These are phyloP conservation scores for Nyctanthes arbortristis DNA, from an alignment of 257 asterid species.

Conservation along the genomic window DNA sequence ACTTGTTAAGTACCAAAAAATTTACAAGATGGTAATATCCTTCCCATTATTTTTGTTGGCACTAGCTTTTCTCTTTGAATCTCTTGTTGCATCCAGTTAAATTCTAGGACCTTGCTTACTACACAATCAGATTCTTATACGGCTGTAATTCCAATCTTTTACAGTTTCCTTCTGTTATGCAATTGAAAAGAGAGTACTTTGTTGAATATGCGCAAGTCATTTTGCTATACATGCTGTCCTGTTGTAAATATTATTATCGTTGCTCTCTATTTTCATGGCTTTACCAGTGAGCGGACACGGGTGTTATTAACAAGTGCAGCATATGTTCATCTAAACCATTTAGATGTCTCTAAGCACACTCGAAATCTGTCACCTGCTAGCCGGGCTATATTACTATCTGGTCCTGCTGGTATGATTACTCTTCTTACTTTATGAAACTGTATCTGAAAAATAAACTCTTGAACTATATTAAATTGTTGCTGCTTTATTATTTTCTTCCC, in stretches of 20 bases:
- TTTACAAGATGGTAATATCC: not conserved
- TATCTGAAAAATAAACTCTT: not conserved
- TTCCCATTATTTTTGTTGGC: no score
- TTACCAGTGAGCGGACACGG: constrained; percentile 74
- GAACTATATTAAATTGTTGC: not conserved
- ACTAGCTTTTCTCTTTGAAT: no score
- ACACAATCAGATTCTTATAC: no score
- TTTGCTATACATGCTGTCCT: not conserved
- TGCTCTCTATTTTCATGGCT: not conserved
- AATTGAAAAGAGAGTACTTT: not conserved
- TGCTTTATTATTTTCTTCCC: not conserved
- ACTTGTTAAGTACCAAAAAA: not conserved
- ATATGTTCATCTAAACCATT: constrained; percentile 77
- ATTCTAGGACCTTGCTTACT: no score
- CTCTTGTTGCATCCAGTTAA: no score
- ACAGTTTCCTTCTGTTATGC: not conserved
- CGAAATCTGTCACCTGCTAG: constrained; percentile 93
- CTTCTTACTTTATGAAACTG: not conserved
- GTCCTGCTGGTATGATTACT: constrained; percentile 71
- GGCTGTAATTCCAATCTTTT: no score
- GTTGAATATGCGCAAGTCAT: not conserved
- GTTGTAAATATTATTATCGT: not conserved
- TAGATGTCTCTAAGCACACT: constrained; percentile 79
- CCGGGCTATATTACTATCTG: constrained; percentile 82
- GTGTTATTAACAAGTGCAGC: constrained; percentile 80